Evolutionary conservation across 805 yeast species (phyloP).

Genomic region (Candida dendrica): DNA sequence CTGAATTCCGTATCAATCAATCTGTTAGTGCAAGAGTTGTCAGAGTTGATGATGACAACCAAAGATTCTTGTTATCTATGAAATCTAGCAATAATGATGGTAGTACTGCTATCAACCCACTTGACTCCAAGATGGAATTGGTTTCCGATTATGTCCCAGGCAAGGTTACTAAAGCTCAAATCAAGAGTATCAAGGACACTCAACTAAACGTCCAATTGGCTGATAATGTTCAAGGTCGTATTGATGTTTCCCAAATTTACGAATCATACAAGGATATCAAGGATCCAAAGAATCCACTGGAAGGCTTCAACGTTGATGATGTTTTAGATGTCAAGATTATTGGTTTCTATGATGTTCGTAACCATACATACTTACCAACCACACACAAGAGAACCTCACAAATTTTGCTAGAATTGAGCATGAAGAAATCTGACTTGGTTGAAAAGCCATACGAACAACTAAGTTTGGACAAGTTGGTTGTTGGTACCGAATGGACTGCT

Average conservation of each 20-base stretch:
- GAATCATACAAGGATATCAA: constrained; percentile 45
- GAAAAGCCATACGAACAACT: constrained; percentile 21
- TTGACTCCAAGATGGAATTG: constrained; percentile 44
- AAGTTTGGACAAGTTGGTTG: constrained; percentile 34
- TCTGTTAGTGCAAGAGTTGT: constrained; percentile 64
- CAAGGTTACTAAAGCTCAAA: constrained; percentile 46
- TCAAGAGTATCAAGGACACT: constrained; percentile 60
- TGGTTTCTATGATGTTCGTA: constrained; percentile 70
- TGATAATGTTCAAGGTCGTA: constrained; percentile 70
- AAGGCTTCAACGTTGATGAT: constrained; percentile 51
- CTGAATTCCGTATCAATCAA: constrained; percentile 55
- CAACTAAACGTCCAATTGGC: constrained; percentile 73
- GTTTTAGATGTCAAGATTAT: constrained; percentile 55
- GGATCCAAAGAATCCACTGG: constrained; percentile 51
- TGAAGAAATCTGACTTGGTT: constrained; percentile 36
- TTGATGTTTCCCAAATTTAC: constrained; percentile 69
- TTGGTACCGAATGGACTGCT: constrained; percentile 47
- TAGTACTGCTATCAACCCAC: constrained; percentile 42
- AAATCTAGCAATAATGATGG: constrained; percentile 27
- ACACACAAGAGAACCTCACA: constrained; percentile 51
- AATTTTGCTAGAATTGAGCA: constrained; percentile 57
- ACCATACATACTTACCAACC: constrained; percentile 59
- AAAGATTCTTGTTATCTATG: constrained; percentile 64
- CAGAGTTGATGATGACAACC: constrained; percentile 59
- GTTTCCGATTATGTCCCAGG: constrained; percentile 55